Evolutionary conservation across 2,329 filamentous ascomycete genomes (phyloP).

Genomic region (Sarocladium brachiariae): DNA sequence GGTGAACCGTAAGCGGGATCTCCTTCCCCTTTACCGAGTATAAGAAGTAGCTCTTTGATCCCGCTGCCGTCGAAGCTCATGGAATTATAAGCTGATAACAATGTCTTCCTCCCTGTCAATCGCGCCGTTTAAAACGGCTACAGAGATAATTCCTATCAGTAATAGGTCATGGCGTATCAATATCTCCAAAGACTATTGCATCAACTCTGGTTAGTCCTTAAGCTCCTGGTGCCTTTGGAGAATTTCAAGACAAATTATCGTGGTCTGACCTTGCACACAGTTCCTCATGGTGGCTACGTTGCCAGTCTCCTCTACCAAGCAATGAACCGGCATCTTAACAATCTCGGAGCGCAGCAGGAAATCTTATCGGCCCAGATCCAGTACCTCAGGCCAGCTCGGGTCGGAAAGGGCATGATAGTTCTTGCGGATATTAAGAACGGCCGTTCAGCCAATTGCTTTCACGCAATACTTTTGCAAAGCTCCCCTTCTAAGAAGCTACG

Average conservation of each 20-base stretch:
- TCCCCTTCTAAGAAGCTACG: background rate
- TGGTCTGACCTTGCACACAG: slow-evolving; percentile 10
- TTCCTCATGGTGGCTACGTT: slow-evolving; percentile 33
- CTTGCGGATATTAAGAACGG: slow-evolving; percentile 27
- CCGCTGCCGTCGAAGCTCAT: no score
- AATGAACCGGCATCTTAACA: slow-evolving; percentile 19
- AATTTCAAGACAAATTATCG: background rate
- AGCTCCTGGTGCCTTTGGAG: background rate
- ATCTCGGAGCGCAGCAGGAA: slow-evolving; percentile 20
- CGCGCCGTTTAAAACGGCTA: background rate
- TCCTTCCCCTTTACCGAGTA: no score
- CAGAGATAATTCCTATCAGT: background rate
- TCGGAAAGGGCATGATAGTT: slow-evolving; percentile 23
- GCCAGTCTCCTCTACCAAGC: slow-evolving; percentile 26
- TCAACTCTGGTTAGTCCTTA: background rate
- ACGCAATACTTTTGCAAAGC: background rate
- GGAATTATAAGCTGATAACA: no score
- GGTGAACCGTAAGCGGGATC: no score
- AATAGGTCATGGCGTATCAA: background rate
- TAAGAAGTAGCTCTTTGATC: no score
- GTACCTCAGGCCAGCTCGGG: slow-evolving; percentile 25
- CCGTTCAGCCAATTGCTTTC: background rate
- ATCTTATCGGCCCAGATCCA: slow-evolving; percentile 26
- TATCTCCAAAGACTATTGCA: background rate
- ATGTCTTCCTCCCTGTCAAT: background rate